Conservation (phyloP, 257 asterid species). For the Parsonsia alboflavescens region DNA sequence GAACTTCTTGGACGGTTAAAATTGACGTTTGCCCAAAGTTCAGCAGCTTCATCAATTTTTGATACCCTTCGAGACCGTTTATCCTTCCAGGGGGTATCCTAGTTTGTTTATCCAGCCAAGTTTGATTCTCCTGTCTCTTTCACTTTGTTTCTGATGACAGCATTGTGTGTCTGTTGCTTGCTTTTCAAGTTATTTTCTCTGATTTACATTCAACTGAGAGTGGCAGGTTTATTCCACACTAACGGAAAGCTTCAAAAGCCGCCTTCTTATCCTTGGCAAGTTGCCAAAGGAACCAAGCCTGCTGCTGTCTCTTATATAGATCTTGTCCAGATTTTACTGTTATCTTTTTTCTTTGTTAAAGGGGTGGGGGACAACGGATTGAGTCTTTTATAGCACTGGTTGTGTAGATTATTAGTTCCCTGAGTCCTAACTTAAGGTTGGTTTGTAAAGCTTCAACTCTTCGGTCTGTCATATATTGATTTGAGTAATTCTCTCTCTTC, state of each 20-base stretch:
- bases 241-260: neutral
- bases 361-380: neutral
- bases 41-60: constrained; percentile 67
- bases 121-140: neutral
- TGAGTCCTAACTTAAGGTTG: neutral
- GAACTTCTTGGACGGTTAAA: constrained; percentile 76
- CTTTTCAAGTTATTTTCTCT: neutral
- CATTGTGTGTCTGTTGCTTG: neutral
- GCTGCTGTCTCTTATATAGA: neutral
- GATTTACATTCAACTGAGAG: neutral
- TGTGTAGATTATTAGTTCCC: neutral
- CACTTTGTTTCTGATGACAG: neutral
- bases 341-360: neutral
- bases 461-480: neutral
- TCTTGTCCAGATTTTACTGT: neutral
- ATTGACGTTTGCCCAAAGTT: constrained; percentile 60
- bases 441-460: neutral
- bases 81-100: constrained; percentile 74
- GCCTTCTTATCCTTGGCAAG: neutral
- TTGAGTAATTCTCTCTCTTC: neutral
- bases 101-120: constrained; percentile 8
- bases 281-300: neutral
- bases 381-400: neutral
- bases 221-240: neutral
- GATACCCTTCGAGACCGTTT: constrained; percentile 77